These are phyloP conservation scores for Silene vulgaris DNA, from an alignment of 179 eudicot species.

Conservation along the genomic window DNA sequence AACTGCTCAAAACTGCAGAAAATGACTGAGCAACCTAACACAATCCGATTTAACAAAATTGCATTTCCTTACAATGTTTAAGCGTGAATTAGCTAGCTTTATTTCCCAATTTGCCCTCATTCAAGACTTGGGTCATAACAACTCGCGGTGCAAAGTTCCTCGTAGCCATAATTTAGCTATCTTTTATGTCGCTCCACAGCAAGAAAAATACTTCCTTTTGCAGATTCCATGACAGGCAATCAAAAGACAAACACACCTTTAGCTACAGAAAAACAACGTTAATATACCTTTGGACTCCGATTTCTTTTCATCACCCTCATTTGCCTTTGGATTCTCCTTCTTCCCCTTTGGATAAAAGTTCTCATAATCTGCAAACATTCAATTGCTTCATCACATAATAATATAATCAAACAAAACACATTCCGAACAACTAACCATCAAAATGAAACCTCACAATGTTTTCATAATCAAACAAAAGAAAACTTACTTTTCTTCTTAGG, in stretches of 20 bases:
- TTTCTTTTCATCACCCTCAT: conserved; percentile 43
- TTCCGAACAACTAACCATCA: not conserved
- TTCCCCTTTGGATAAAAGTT: conserved; percentile 73
- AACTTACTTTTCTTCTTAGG: conserved; percentile 70
- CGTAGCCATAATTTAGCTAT: not conserved
- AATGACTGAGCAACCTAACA: not conserved
- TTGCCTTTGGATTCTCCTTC: conserved; percentile 70
- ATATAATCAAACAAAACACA: not conserved
- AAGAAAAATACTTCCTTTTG: not conserved
- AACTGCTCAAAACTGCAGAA: not conserved
- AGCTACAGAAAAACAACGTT: not conserved
- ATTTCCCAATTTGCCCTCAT: not conserved
- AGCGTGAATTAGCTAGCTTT: not conserved
- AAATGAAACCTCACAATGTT: not conserved
- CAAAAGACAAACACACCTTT: not conserved
- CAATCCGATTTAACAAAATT: not conserved
- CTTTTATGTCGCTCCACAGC: not conserved
- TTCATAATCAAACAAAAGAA: conserved; percentile 1
- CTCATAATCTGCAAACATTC: conserved; percentile 55
- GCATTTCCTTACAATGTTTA: not conserved
- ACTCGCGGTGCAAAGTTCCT: not conserved
- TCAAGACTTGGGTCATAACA: not conserved
- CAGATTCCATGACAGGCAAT: conserved; percentile 4
- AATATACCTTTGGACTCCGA: conserved; percentile 63
- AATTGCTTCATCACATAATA: not conserved